Evolutionary conservation across 352 stramenopile genomes (phyloP).

Genomic region (Peronospora tabacina): DNA sequence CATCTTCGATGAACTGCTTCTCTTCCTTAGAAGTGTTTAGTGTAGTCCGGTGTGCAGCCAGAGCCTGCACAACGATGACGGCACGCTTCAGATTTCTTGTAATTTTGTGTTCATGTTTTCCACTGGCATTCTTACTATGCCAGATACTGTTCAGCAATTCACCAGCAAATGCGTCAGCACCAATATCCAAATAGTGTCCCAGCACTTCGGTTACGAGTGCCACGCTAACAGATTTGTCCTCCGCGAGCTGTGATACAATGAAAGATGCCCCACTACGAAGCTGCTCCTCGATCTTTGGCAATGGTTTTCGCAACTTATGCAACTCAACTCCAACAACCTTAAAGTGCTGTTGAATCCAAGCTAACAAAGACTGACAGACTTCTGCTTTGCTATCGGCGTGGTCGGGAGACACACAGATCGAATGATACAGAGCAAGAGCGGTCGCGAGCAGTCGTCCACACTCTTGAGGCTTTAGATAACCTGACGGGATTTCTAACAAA

Average conservation of each 20-base stretch:
- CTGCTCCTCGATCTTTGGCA: conserved; percentile 6
- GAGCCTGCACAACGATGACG: conserved; percentile 31
- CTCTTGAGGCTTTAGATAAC: conserved; percentile 28
- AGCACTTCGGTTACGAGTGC: conserved; percentile 28
- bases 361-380: conserved; percentile 14
- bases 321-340: conserved; percentile 15
- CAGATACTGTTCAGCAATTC: conserved; percentile 27
- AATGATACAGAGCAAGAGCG: conserved; percentile 21
- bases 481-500: conserved; percentile 26
- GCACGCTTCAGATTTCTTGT: conserved; percentile 19
- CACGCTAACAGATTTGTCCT: conserved; percentile 12
- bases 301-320: conserved; percentile 5
- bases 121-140: conserved; percentile 1
- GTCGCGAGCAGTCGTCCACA: conserved; percentile 22
- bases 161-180: conserved; percentile 25
- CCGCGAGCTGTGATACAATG: conserved; percentile 21
- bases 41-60: conserved; percentile 18
- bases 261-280: conserved; percentile 15
- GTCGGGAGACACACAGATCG: conserved; percentile 2
- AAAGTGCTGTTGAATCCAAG: conserved; percentile 28
- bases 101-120: conserved; percentile 3
- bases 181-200: conserved; percentile 26
- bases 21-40: conserved; percentile 21
- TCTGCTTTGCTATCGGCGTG: conserved; percentile 8
- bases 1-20: conserved; percentile 26